Percentiles rank a stretch among this genome's conserved stretches.
Conservation (phyloP, 257 asterid species). For the Solanum sitiens region DNA sequence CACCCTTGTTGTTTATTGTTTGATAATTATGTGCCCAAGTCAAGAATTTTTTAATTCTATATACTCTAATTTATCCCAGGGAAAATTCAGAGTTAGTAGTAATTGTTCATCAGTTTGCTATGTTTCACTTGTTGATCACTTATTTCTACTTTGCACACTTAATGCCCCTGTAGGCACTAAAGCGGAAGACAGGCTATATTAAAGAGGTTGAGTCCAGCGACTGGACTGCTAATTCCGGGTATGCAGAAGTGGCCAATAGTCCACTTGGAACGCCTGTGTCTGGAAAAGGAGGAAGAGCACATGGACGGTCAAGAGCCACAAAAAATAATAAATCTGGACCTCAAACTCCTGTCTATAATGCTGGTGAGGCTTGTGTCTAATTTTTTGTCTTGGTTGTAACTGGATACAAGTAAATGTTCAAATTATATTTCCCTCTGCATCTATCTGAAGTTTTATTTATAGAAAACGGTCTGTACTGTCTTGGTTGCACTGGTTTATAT, state of each 20-base stretch:
- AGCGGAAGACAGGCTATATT: conserved; percentile 43
- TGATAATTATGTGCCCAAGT: neutral
- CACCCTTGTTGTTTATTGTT: neutral
- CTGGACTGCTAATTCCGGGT: conserved; percentile 46
- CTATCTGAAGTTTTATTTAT: neutral
- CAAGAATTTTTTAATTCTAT: neutral
- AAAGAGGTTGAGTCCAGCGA: conserved; percentile 39
- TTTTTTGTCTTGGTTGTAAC: neutral
- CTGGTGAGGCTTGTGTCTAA: conserved; percentile 35
- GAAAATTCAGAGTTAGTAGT: neutral
- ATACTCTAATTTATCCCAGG: neutral
- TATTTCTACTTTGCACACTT: conserved; percentile 6
- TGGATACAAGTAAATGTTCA: neutral
- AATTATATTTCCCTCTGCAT: neutral
- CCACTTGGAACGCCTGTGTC: conserved; percentile 68
- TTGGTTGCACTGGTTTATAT: neutral
- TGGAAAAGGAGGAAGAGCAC: conserved; percentile 55
- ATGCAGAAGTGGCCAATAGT: conserved; percentile 24
- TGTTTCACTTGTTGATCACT: neutral
- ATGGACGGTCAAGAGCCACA: conserved; percentile 48
- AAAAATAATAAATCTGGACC: conserved; percentile 50
- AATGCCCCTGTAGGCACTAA: conserved; percentile 39
- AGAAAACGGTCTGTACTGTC: neutral
- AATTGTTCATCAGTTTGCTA: neutral
- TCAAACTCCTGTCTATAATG: conserved; percentile 51